phyloP scores from a whole-genome alignment of 768 basidiomycete species.

The button mushroom (Agaricus bisporus) region DNA sequence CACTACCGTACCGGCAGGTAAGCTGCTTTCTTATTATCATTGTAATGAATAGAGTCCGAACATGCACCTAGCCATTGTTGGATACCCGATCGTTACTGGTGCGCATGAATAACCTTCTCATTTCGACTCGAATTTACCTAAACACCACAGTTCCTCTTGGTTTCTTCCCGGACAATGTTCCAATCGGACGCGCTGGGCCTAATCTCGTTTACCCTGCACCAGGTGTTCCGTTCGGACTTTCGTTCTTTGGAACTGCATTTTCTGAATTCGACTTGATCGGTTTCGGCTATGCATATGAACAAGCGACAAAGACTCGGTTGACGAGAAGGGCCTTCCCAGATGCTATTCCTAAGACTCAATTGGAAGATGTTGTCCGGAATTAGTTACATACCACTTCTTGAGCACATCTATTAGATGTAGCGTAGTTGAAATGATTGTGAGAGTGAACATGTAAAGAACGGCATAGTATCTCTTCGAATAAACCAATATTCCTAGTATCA shows the following conservation, averaged over 20 bases:
- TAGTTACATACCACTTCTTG: background rate
- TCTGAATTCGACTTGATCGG: conserved; percentile 52
- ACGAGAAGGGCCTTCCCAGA: conserved; percentile 40
- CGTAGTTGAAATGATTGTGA: too few species aligned
- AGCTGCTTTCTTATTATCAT: background rate
- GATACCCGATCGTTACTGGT: conserved; percentile 65
- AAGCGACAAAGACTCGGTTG: conserved; percentile 49
- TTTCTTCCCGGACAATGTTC: conserved; percentile 45
- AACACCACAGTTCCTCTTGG: conserved; percentile 45
- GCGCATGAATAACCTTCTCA: conserved; percentile 10
- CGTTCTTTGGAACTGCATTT: conserved; percentile 58
- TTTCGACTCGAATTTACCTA: too few species aligned
- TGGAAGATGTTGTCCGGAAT: conserved; percentile 25
- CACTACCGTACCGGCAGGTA: conserved; percentile 34
- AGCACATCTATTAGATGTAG: too few species aligned
- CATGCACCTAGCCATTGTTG: conserved; percentile 42
- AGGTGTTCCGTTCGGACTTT: conserved; percentile 55
- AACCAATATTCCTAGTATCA: too few species aligned
- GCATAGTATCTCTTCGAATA: too few species aligned
- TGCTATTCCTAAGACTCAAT: conserved; percentile 51
- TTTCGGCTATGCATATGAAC: conserved; percentile 61
- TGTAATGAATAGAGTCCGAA: conserved; percentile 12
- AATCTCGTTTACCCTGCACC: conserved; percentile 43
- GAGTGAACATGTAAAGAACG: too few species aligned
- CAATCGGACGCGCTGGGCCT: conserved; percentile 32